Evolutionary conservation across 2,329 filamentous ascomycete species (phyloP), one percentile per base, ranked within the genome.

Genomic region (Epichloe sylvatica): DNA sequence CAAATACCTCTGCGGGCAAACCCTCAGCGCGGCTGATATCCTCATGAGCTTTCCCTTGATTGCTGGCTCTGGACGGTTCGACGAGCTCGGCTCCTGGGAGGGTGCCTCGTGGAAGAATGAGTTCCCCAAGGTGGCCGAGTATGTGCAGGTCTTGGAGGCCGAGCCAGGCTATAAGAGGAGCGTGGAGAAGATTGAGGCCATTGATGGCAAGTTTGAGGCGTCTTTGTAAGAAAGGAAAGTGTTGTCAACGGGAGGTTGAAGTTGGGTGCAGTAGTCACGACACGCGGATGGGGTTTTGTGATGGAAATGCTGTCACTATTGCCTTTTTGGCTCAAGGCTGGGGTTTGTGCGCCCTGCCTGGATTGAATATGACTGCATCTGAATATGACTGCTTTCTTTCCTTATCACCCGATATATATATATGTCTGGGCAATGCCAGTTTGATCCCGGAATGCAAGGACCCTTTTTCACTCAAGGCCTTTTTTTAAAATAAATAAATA

Each of bases 1-100:
- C 12, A 55, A 58, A 43, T 79, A 74, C 58, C 62, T 79, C 25
- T 77, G 75, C 55, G 73, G 75, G 23, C 57, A 64, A 19, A 56
- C 63, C 40, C 65, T 78, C 47, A 74, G 73, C 2, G 70, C 74
- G 1, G 76, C 73, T 6, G 75, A 77, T 53, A 71, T 78, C 50
- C 61, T 78, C 48, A 62, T 78, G 56, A 75, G 73, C 61, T 78
- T 74, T 62, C 70, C 69, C 13, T 62, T 78, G 49, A 67, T 78
- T 46, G 67, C 67, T 9, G 66, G 66, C 36, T 66, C 67, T 55
- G 56, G 61, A 13, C 63, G 63, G 48, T 62, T 74, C 40, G 62
- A 68, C 30, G 56, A 57, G 0, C 63, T 74, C 52, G 71, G 69
- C 7, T 57, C 55, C 25, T 77, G 68, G 63, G 62, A 70, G 49